Conservation (phyloP, 176 grass and related monocot species). For the Paspalum vaginatum region DNA sequence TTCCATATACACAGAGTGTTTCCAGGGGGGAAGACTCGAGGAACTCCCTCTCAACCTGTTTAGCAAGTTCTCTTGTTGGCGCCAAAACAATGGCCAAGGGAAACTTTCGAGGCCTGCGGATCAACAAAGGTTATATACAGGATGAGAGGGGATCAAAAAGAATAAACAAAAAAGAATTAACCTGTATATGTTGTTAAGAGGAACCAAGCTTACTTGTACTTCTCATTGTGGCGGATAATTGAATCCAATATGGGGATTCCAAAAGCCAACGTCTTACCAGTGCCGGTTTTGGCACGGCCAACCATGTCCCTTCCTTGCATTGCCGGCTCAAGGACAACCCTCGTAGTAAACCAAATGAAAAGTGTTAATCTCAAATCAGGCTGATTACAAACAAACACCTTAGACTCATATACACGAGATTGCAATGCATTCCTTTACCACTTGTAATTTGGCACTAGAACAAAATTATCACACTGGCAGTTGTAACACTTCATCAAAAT, state of each 20-base stretch:
- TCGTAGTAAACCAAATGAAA: constrained; percentile 45
- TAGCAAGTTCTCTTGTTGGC: constrained; percentile 95
- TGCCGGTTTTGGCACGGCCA: constrained; percentile 94
- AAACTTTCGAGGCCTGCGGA: constrained; percentile 56
- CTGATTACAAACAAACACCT: neutral
- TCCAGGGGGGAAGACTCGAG: constrained; percentile 67
- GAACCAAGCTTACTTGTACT: constrained; percentile 55
- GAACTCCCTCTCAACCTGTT: constrained; percentile 98
- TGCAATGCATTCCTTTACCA: neutral
- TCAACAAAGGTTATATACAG: neutral
- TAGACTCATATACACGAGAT: neutral
- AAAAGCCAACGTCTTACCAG: constrained; percentile 97
- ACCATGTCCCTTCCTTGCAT: constrained; percentile 98
- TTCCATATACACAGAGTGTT: constrained; percentile 91
- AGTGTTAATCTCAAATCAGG: neutral
- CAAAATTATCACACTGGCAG: neutral
- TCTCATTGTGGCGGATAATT: constrained; percentile 75
- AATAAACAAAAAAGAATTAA: neutral
- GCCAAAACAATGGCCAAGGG: constrained; percentile 90
- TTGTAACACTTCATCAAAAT: neutral
- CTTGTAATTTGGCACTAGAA: neutral
- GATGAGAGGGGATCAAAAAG: neutral
- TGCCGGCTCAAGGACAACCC: constrained; percentile 92
- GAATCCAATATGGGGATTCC: constrained; percentile 94
- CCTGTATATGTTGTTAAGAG: neutral